Conservation (phyloP, 495 filamentous ascomycete genomes). For the Penicillium canariense region DNA sequence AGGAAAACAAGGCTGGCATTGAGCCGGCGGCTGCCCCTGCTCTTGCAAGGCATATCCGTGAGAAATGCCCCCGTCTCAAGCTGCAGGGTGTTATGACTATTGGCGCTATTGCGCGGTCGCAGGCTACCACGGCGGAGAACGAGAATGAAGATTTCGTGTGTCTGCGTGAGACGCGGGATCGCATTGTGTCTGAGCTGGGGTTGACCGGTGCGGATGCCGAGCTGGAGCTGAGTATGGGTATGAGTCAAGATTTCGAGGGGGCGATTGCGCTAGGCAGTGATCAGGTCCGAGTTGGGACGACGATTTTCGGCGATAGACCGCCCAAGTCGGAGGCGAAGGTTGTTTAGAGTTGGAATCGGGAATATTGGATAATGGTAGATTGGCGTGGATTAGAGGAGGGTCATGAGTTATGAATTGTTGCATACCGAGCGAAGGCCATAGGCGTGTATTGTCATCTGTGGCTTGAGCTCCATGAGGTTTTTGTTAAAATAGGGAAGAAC, state of each 20-base stretch:
- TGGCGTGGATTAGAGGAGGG: background rate
- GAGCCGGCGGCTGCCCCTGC: slow-evolving; percentile 55
- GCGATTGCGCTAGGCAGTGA: slow-evolving; percentile 80
- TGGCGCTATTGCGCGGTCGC: slow-evolving; percentile 82
- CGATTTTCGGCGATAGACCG: slow-evolving; percentile 84
- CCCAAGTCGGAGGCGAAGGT: slow-evolving; percentile 64
- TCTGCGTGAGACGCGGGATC: slow-evolving; percentile 68
- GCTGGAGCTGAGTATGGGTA: slow-evolving; percentile 72
- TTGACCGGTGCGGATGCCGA: slow-evolving; percentile 36
- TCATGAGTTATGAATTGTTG: slow-evolving; percentile 21
- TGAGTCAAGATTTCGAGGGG: slow-evolving; percentile 94
- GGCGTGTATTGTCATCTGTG: background rate
- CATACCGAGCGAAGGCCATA: slow-evolving; percentile 2
- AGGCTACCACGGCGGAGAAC: slow-evolving; percentile 63
- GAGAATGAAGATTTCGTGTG: slow-evolving; percentile 88
- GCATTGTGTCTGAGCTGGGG: slow-evolving; percentile 50
- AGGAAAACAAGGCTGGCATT: slow-evolving; percentile 79
- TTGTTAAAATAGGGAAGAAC: background rate
- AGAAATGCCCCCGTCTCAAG: slow-evolving; percentile 67
- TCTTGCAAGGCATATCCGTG: slow-evolving; percentile 64
- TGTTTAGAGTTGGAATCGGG: slow-evolving; percentile 14
- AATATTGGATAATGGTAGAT: background rate
- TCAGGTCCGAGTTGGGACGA: slow-evolving; percentile 94
- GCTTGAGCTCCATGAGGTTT: background rate
- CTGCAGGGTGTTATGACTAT: slow-evolving; percentile 94